Percentiles rank a stretch among this genome's conserved stretches.
Conservation (phyloP, 2,329 filamentous ascomycete genomes). For the Emericellopsis cladophorae region DNA sequence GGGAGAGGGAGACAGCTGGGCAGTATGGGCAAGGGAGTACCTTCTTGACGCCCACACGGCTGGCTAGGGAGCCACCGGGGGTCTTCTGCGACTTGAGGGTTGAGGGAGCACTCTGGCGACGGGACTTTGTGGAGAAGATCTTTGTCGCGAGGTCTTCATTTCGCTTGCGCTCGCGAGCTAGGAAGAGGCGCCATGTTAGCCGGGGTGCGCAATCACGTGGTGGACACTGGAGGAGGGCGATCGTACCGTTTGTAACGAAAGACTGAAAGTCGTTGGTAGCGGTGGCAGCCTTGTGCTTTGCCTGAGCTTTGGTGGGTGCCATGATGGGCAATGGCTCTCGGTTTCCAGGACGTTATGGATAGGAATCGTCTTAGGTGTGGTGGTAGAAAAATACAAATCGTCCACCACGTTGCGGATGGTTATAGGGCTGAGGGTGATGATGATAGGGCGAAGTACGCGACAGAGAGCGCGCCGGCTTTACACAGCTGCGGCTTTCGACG, state of each 20-base stretch:
- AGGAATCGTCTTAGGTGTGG: too few relatives aligned
- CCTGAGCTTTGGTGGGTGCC: too few relatives aligned
- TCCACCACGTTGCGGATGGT: too few relatives aligned
- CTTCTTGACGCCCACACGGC: conserved; percentile 63
- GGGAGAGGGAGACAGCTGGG: conserved; percentile 1
- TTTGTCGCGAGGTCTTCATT: conserved; percentile 58
- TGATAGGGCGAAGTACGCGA: too few relatives aligned
- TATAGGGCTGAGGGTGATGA: too few relatives aligned
- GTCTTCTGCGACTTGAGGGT: conserved; percentile 25
- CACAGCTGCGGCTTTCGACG: too few relatives aligned
- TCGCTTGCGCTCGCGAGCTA: conserved; percentile 57
- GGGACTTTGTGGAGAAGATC: conserved; percentile 50
- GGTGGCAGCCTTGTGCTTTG: not conserved
- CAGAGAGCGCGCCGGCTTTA: too few relatives aligned
- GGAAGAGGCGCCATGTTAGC: conserved; percentile 2
- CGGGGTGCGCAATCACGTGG: not conserved
- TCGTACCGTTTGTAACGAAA: conserved; percentile 35
- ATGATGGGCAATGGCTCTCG: too few relatives aligned
- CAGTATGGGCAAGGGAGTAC: conserved; percentile 20
- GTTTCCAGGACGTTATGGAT: too few relatives aligned
- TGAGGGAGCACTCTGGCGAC: conserved; percentile 42
- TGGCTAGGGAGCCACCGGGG: conserved; percentile 48
- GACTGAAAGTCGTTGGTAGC: conserved; percentile 39
- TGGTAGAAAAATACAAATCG: too few relatives aligned
- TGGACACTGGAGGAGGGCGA: not conserved